Percentiles rank a stretch among this genome's conserved stretches.
Conservation (phyloP, 805 yeast species). For the Torulaspora gathmanii region DNA sequence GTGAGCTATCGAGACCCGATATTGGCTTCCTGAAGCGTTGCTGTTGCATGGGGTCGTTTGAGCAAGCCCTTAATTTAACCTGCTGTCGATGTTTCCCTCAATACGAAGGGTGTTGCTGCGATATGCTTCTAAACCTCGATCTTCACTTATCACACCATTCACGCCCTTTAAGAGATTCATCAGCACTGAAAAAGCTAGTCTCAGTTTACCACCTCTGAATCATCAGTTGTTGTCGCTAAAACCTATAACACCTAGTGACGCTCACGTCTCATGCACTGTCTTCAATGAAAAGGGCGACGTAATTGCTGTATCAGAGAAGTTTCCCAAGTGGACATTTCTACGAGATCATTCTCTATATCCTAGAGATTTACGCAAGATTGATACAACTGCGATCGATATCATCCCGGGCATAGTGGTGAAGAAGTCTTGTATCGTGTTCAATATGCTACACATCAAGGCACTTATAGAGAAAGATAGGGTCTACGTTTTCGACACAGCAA, state of each 20-base stretch:
- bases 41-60: background rate
- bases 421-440: constrained; percentile 68
- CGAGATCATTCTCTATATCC: constrained; percentile 74
- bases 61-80: background rate
- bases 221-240: constrained; percentile 27
- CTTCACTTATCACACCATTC: constrained; percentile 1
- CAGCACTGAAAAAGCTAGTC: constrained; percentile 1
- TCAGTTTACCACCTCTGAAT: constrained; percentile 9
- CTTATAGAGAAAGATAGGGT: constrained; percentile 76
- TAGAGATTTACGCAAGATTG: constrained; percentile 81
- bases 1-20: background rate
- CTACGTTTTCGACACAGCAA: constrained; percentile 67
- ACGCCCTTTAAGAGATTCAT: constrained; percentile 4
- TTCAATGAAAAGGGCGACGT: constrained; percentile 73
- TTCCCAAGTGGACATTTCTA: constrained; percentile 71
- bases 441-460: constrained; percentile 83
- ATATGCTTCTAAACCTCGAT: constrained; percentile 2
- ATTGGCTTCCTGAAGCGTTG: background rate
- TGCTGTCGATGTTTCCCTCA: background rate
- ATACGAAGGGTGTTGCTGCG: constrained; percentile 9
- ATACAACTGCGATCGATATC: constrained; percentile 66
- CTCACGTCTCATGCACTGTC: constrained; percentile 68
- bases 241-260: constrained; percentile 42
- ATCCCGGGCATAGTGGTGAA: constrained; percentile 87
- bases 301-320: constrained; percentile 69